Base-by-base conservation (phyloP, 2,329 filamentous ascomycete genomes). In the Ophiocordyceps camponoti-saundersi region DNA sequence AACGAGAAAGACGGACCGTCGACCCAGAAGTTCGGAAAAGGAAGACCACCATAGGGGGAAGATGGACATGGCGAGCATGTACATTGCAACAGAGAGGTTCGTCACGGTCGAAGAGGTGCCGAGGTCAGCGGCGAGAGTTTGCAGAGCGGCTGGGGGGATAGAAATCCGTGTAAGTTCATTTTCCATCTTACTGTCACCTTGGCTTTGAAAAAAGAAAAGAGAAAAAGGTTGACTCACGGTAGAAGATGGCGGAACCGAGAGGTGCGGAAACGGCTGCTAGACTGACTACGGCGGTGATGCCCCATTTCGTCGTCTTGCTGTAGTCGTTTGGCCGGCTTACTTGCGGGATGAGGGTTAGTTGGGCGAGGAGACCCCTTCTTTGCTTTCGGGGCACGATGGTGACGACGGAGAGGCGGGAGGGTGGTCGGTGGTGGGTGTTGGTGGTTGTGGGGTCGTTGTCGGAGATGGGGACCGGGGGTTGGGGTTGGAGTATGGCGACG, bases 41-140 rank as follows among this genome's bases (percentile, higher is more conserved):
- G 80, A 81, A 1, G 82, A 86, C 84, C 84, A 92, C 85, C 85
- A 92, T 1, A 93, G 69, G 0, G 86, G 86, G 53, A 88, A 90
- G 42, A 92, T 85, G 47, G 79, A 77, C 84, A 92, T 86, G 54
- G 75, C 69, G 5, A 92, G 69, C 84, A 92, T 87, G 60, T 89
- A 92, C 48, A 90, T 63, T 0, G 85, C 82, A 1, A 92, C 75
- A 0, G 81, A 81, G 48, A 92, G 58, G 60, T 92, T 93, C 47
- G 80, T 78, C 16, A 85, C 65, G 1, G 83, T 82, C 15, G 75
- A 62, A 0, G 74, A 73, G 13, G 79, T 71, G 52, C 80, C 53
- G 42, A 92, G 68, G 21, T 83, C 77, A 4, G 57, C 56, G 0
- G 79, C 66, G 48, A 92, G 75, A 41, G 81, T 67, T 2, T 72